Base-by-base conservation (phyloP, 495 filamentous ascomycete species). In the Acidomyces sp. region DNA sequence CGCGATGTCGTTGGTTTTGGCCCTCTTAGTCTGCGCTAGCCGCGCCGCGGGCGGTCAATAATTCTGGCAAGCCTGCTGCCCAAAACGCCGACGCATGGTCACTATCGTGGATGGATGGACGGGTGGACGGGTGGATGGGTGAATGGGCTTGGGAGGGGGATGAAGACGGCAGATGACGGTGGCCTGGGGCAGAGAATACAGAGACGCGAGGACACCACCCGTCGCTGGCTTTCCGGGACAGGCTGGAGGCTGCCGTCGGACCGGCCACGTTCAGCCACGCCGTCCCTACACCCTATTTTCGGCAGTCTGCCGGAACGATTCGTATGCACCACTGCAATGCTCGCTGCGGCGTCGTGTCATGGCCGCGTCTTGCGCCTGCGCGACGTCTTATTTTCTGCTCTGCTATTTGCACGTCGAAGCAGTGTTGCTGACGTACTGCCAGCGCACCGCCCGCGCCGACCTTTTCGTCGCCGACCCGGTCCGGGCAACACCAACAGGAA, bases 401-500 rank as follows among this genome's bases (percentile, higher is more conserved):
- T 37, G 34, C 34, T 21, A 21, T 22, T 37, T 19, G 16, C 34
- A 37, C 15, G 16, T 6, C 20, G 12, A 34, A 34, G 13, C 15
- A 12, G 31, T 13, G 9, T 9, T 9, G 31, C 31, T 34, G 6
- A 34, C 31, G 31, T 16, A 12, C 20, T 6, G 31, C 31, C 31
- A 34, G 20, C 31, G 31, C 31, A 34, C n/a, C 16, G 13, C 26
- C 7, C 15, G 16, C 16, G 31, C 31, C 13, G 9, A 7, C 12
- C 7, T 9, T 6, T 12, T 18, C 23, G 19, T 21, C 5, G 15
- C 16, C 34, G 6, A 5, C 5, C 4, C 6, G 23, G 12, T 6
- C 31, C 26, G 19, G 21, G 33, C 41, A 37, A 43, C 40, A 43
- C 41, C 31, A 35, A 36, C 30, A 37, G 24, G 31, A 35, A n/a